These are phyloP conservation scores for Ephemerocybe angulata DNA, from an alignment of 768 basidiomycete genomes.

Conservation along the genomic window DNA sequence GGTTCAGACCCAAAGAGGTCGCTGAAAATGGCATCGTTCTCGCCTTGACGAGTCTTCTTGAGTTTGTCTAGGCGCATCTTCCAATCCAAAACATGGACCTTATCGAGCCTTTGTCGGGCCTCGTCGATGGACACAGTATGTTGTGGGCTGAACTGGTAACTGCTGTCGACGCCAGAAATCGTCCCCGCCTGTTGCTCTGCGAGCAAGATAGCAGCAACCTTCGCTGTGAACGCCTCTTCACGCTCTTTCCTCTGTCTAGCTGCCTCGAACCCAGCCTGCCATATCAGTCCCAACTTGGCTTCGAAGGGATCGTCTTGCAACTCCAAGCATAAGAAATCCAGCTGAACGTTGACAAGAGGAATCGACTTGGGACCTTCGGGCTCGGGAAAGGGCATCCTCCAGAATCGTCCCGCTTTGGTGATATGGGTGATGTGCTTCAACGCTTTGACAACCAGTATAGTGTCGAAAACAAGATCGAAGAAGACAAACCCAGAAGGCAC, in stretches of 20 bases:
- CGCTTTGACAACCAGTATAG: slow-evolving; percentile 66
- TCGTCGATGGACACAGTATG: slow-evolving; percentile 71
- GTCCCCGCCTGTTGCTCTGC: slow-evolving; percentile 33
- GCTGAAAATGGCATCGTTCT: slow-evolving; percentile 45
- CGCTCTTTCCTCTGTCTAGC: slow-evolving; percentile 66
- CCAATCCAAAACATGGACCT: slow-evolving; percentile 75
- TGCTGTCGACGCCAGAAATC: slow-evolving; percentile 31
- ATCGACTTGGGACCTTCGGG: slow-evolving; percentile 71
- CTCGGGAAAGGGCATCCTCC: slow-evolving; percentile 55
- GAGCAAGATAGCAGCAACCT: slow-evolving; percentile 61
- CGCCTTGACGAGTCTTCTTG: slow-evolving; percentile 43
- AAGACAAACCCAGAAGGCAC: slow-evolving; percentile 79
- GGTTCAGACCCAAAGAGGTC: slow-evolving; percentile 38
- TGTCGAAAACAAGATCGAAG: slow-evolving; percentile 71
- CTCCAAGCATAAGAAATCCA: slow-evolving; percentile 69
- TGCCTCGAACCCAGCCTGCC: slow-evolving; percentile 68
- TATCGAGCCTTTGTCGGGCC: slow-evolving; percentile 64
- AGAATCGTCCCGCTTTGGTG: slow-evolving; percentile 49
- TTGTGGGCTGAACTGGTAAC: slow-evolving; percentile 59
- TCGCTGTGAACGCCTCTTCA: slow-evolving; percentile 77
- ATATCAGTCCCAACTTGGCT: slow-evolving; percentile 68
- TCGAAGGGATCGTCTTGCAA: slow-evolving; percentile 86
- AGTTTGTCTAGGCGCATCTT: slow-evolving; percentile 48
- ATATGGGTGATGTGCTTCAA: slow-evolving; percentile 64
- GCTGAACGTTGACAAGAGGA: slow-evolving; percentile 55